Conservation (phyloP, 805 yeast genomes). For the Wickerhamiella brachini region DNA sequence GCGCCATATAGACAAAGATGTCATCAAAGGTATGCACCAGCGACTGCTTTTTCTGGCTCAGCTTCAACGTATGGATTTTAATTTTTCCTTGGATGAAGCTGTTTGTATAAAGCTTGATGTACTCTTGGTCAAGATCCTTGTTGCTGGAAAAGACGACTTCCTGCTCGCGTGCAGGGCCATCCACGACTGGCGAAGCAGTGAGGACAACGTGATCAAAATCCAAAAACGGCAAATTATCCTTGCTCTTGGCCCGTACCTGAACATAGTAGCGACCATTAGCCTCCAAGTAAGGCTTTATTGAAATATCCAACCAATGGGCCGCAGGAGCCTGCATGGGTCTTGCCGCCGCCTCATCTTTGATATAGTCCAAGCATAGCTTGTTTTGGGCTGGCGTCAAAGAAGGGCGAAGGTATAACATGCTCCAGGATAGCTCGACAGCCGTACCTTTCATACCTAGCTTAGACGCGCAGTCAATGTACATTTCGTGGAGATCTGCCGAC, state of each 20-base stretch:
- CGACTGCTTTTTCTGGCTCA: conserved; percentile 18
- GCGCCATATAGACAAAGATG: conserved; percentile 12
- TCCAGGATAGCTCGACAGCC: conserved; percentile 21
- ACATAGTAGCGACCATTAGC: conserved; percentile 28
- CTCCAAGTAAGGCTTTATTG: conserved; percentile 28
- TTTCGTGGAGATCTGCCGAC: conserved; percentile 49
- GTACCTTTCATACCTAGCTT: conserved; percentile 16
- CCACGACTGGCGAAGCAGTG: conserved; percentile 5
- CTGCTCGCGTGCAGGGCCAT: conserved; percentile 2
- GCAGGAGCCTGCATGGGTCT: conserved; percentile 21
- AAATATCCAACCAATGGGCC: conserved; percentile 26
- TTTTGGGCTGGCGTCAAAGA: conserved; percentile 13
- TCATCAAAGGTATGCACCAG: conserved; percentile 16
- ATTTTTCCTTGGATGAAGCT: conserved; percentile 28
- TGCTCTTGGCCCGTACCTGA: conserved; percentile 25
- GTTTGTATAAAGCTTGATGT: conserved; percentile 10
- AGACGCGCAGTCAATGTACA: conserved; percentile 52
- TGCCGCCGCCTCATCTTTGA: conserved; percentile 14
- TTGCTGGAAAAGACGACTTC: conserved; percentile 5
- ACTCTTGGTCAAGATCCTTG: not conserved
- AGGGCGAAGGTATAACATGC: conserved; percentile 16
- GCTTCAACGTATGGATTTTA: conserved; percentile 18
- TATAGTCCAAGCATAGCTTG: conserved; percentile 12
- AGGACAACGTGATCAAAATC: conserved; percentile 14
- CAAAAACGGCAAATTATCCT: conserved; percentile 18